Conservation (phyloP, 2,329 filamentous ascomycete species). For the Neonectria punicea region DNA sequence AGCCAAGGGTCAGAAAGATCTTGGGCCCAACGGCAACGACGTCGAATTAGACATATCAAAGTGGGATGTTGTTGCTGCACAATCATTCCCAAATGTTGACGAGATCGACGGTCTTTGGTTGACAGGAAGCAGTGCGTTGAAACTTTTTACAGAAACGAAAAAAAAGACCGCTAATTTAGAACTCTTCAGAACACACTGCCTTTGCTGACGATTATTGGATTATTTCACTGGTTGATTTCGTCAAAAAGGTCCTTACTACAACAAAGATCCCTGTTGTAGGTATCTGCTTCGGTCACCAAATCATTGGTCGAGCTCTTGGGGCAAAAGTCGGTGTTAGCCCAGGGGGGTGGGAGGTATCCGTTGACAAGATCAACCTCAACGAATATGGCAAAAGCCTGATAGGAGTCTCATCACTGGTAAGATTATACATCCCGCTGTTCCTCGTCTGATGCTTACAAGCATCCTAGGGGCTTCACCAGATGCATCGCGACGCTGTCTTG, state of each 20-base stretch:
- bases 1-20: slow-evolving; percentile 36
- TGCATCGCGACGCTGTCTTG: slow-evolving; percentile 56
- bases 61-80: slow-evolving; percentile 46
- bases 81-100: slow-evolving; percentile 41
- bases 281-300: slow-evolving; percentile 60
- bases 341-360: slow-evolving; percentile 55
- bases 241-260: slow-evolving; percentile 40
- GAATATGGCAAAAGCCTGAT: slow-evolving; percentile 51
- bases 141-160: neutral
- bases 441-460: slow-evolving; percentile 9
- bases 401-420: slow-evolving; percentile 42
- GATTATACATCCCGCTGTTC: rapidly evolving
- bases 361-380: slow-evolving; percentile 50
- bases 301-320: slow-evolving; percentile 54
- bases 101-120: slow-evolving; percentile 46
- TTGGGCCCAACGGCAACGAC: slow-evolving; percentile 30
- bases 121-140: slow-evolving; percentile 47
- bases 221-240: slow-evolving; percentile 50
- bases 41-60: slow-evolving; percentile 41
- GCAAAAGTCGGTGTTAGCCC: slow-evolving; percentile 50
- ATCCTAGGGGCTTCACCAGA: slow-evolving; percentile 51
- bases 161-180: neutral
- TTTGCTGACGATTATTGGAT: slow-evolving; percentile 55
- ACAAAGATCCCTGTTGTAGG: slow-evolving; percentile 51
- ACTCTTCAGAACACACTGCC: slow-evolving; percentile 45